phyloP scores from a whole-genome alignment of 768 basidiomycete species.

The Agaricus blazei region DNA sequence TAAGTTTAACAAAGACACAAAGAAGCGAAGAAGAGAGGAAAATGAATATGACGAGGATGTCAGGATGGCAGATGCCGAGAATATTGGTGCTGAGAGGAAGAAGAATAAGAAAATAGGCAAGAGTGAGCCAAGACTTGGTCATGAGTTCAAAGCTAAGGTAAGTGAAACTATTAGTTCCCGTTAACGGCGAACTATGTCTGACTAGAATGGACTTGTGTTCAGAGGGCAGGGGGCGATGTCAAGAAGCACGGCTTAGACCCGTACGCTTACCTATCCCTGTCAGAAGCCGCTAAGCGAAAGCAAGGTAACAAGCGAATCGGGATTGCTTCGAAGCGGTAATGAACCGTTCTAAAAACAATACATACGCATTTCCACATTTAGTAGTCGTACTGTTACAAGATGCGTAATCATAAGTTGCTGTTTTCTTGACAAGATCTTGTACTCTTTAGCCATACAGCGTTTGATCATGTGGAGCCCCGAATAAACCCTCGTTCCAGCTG shows the following conservation, averaged over 20 bases:
- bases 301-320: conserved; percentile 38
- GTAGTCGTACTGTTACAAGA: conserved; percentile 8
- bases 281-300: conserved; percentile 74
- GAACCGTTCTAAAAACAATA: conserved; percentile 4
- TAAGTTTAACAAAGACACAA: conserved; percentile 97
- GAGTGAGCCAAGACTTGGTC: conserved; percentile 52
- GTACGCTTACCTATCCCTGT: conserved; percentile 85
- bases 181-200: neutral
- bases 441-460: conserved; percentile 55
- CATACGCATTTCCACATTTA: conserved; percentile 9
- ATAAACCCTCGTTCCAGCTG: conserved; percentile 65
- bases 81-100: conserved; percentile 35
- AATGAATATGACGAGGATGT: conserved; percentile 23
- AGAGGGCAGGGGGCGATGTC: conserved; percentile 95
- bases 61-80: conserved; percentile 73
- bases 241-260: conserved; percentile 86
- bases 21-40: conserved; percentile 80
- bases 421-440: neutral
- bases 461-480: conserved; percentile 71
- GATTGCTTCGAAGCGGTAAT: conserved; percentile 58
- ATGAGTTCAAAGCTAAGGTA: conserved; percentile 96
- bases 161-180: conserved; percentile 17
- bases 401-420: neutral
- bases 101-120: conserved; percentile 44
- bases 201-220: conserved; percentile 9